phyloP scores from a whole-genome alignment of 2,329 filamentous ascomycete species.

The Penicillium sp. region DNA sequence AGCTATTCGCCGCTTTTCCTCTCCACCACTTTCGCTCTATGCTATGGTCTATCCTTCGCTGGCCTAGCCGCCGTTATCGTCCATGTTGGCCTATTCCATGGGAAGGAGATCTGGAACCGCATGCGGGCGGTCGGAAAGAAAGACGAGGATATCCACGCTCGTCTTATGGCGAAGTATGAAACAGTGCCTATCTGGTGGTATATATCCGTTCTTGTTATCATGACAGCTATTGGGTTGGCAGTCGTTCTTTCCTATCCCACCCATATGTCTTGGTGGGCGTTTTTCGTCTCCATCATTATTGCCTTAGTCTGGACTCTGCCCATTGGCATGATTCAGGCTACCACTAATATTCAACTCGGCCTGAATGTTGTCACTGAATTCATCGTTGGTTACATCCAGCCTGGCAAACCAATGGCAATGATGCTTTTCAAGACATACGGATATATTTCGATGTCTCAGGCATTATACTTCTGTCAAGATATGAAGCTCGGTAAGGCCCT shows the following conservation, averaged over 20 bases:
- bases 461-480: slow-evolving; percentile 25
- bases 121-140: slow-evolving; percentile 59
- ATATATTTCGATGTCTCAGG: neutral
- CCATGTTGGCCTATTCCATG: slow-evolving; percentile 66
- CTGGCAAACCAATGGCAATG: slow-evolving; percentile 68
- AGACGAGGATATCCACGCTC: slow-evolving; percentile 55
- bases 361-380: slow-evolving; percentile 75
- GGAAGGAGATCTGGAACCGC: slow-evolving; percentile 65
- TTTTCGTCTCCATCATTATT: slow-evolving; percentile 65
- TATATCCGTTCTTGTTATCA: slow-evolving; percentile 44
- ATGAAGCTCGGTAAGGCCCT: slow-evolving; percentile 27
- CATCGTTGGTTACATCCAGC: slow-evolving; percentile 71
- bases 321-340: slow-evolving; percentile 64
- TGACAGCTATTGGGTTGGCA: slow-evolving; percentile 53
- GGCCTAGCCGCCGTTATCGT: slow-evolving; percentile 69
- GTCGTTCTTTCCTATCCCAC: slow-evolving; percentile 59
- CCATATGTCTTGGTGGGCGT: slow-evolving; percentile 71
- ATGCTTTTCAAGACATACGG: slow-evolving; percentile 75
- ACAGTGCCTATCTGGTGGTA: slow-evolving; percentile 62
- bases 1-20: slow-evolving; percentile 63
- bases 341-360: slow-evolving; percentile 65
- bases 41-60: slow-evolving; percentile 72
- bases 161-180: slow-evolving; percentile 59
- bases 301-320: slow-evolving; percentile 65
- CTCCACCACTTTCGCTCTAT: slow-evolving; percentile 69